Evolutionary conservation across 768 basidiomycete species (phyloP), one percentile per base, ranked within the genome.

Genomic region (Tylopilus cervinicoccineus): DNA sequence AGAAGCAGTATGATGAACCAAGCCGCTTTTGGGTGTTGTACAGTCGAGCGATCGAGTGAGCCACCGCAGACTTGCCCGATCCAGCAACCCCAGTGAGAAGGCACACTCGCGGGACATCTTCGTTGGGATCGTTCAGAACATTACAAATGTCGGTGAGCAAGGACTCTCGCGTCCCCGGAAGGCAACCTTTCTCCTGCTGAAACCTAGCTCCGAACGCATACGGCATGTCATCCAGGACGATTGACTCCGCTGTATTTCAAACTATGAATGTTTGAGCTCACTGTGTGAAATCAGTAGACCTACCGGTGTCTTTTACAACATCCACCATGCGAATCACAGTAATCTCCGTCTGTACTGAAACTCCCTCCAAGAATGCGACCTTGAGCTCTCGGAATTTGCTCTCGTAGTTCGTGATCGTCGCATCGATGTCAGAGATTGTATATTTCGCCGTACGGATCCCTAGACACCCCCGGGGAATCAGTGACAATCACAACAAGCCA

Each of bases 1-100:
- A 24, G 37, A 65, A 57, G 28, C 51, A 65, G 22, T 57, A 56
- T 0, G 31, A 32, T 16, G 31, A 32, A 3, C 31, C 31, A 13
- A 32, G 6, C 31, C 31, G 8, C 6, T 14, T 10, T 14, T 58
- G 42, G 3, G 32, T 28, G 17, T 14, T n/a, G 17, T 34, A 34
- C 3, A 34, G 31, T 27, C 26, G 26, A 27, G 26, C 26, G 9
- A 27, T 27, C 26, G 26, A 27, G 26, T 27, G 26, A 27, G 31
- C 31, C 6, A 32, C 31, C 11, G 31, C 14, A 32, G 31, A 32
- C 31, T 32, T 32, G 31, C 40, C 31, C 31, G 31, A 32, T 32
- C 31, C 31, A 32, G 31, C 31, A 7, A 14, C 31, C 5, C 31
- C 31, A 12, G 40, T 41, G 10, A 41, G 40, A 11, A 41, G 19